These are phyloP conservation scores for Penicillium malachiteum DNA, from an alignment of 495 filamentous ascomycete species.

Conservation along the genomic window DNA sequence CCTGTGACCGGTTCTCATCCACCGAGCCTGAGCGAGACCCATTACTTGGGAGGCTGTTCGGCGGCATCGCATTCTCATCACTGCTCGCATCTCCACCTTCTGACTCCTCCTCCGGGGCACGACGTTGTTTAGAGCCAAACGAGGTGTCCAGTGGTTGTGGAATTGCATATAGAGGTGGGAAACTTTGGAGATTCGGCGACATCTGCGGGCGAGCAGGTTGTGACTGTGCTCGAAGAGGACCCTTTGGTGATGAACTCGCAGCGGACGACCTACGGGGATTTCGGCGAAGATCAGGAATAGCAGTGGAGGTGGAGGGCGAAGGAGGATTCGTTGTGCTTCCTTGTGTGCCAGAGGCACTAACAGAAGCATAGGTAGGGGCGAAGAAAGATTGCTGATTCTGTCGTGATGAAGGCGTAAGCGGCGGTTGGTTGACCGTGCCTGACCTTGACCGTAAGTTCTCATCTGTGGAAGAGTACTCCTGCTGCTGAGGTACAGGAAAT, in stretches of 20 bases:
- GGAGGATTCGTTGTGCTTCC: slow-evolving; percentile 60
- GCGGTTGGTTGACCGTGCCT: slow-evolving; percentile 46
- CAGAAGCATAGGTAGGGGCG: slow-evolving; percentile 47
- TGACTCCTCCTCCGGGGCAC: slow-evolving; percentile 35
- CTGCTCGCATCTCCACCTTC: slow-evolving; percentile 38
- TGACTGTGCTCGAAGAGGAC: slow-evolving; percentile 61
- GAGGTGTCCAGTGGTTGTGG: slow-evolving; percentile 35
- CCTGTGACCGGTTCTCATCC: slow-evolving; percentile 51
- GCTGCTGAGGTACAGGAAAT: slow-evolving; percentile 43
- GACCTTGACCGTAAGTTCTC: slow-evolving; percentile 43
- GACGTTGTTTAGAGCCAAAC: slow-evolving; percentile 32
- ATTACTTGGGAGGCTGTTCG: slow-evolving; percentile 39
- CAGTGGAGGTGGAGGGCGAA: slow-evolving; percentile 56
- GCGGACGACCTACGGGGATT: slow-evolving; percentile 56
- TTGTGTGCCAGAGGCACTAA: slow-evolving; percentile 42
- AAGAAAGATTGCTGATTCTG: slow-evolving; percentile 48
- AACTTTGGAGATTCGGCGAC: slow-evolving; percentile 37
- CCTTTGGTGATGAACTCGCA: slow-evolving; percentile 50
- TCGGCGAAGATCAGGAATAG: slow-evolving; percentile 56
- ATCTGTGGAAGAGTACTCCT: slow-evolving; percentile 34
- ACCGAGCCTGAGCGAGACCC: slow-evolving; percentile 38
- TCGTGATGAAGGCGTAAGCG: slow-evolving; percentile 46
- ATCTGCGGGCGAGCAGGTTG: slow-evolving; percentile 60
- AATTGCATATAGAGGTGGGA: slow-evolving; percentile 40
- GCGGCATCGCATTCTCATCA: slow-evolving; percentile 43